Evolutionary conservation across 129 eudicot genomes (phyloP).

Genomic region (Scalesia atractyloides): DNA sequence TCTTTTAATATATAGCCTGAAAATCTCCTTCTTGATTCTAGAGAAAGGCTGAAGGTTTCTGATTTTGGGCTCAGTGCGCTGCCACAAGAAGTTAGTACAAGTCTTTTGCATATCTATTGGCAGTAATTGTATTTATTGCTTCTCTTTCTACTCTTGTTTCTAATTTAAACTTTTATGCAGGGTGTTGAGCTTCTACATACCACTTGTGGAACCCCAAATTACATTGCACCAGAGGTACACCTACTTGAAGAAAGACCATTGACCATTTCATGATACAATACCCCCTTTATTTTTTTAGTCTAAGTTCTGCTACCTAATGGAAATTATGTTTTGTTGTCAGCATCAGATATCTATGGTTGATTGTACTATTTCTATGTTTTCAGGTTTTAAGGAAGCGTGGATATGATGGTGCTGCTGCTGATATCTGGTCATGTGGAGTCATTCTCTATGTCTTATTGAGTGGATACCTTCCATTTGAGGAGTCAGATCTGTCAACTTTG

Average conservation of each 20-base stretch:
- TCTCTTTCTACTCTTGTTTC: neutral
- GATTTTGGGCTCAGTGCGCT: slow-evolving; percentile 98
- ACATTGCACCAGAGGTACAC: slow-evolving; percentile 96
- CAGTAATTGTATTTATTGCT: neutral
- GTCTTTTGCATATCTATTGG: neutral
- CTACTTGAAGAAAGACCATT: slow-evolving; percentile 13
- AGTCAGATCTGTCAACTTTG: slow-evolving; percentile 76
- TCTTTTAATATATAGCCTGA: slow-evolving; percentile 67
- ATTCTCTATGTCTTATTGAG: slow-evolving; percentile 87
- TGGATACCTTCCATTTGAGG: slow-evolving; percentile 95
- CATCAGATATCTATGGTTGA: neutral
- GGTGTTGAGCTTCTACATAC: slow-evolving; percentile 97
- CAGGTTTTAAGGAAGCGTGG: slow-evolving; percentile 79
- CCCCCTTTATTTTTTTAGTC: neutral
- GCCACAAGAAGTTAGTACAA: slow-evolving; percentile 73
- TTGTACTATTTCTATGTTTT: slow-evolving; percentile 5
- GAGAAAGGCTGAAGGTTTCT: slow-evolving; percentile 88
- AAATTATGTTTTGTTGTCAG: neutral
- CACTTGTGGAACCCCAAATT: slow-evolving; percentile 98
- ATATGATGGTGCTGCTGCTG: slow-evolving; percentile 98
- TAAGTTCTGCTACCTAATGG: neutral
- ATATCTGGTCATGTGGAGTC: slow-evolving; percentile 98
- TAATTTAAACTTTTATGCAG: slow-evolving; percentile 44
- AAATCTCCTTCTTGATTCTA: slow-evolving; percentile 87
- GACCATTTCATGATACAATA: slow-evolving; percentile 3